Percentiles rank a stretch among this genome's conserved stretches.
These are phyloP conservation scores for Tricholoma furcatifolium DNA, from an alignment of 768 basidiomycete genomes.

Conservation along the genomic window DNA sequence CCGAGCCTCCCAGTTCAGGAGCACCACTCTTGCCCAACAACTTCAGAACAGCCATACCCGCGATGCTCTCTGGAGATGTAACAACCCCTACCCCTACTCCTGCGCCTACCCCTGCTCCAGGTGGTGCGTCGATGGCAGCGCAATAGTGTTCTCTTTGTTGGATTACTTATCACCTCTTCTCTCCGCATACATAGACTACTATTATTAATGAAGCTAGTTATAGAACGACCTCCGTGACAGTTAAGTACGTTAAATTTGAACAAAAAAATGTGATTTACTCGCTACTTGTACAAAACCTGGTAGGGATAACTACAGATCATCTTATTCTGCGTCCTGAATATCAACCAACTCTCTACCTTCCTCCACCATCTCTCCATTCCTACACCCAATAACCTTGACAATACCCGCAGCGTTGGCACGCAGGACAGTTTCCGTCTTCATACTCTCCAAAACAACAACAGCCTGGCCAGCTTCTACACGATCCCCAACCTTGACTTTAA, in stretches of 20 bases:
- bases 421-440: slow-evolving; percentile 96
- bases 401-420: slow-evolving; percentile 68
- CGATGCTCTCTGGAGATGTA: slow-evolving; percentile 41
- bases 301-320: not conserved
- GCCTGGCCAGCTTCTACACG: slow-evolving; percentile 78
- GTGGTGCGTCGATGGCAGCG: slow-evolving; percentile 13
- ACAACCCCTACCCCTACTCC: slow-evolving; percentile 44
- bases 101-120: slow-evolving; percentile 41
- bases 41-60: slow-evolving; percentile 32
- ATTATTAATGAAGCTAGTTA: not conserved
- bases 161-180: not conserved
- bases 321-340: slow-evolving; percentile 42
- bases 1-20: slow-evolving; percentile 51
- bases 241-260: too few species aligned
- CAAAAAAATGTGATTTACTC: too few species aligned
- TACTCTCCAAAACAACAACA: slow-evolving; percentile 86
- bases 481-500: slow-evolving; percentile 76
- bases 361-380: slow-evolving; percentile 89
- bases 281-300: not conserved
- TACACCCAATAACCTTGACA: slow-evolving; percentile 71
- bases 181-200: not conserved
- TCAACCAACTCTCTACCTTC: slow-evolving; percentile 80
- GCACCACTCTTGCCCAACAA: slow-evolving; percentile 50
- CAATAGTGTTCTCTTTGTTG: not conserved
- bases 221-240: not conserved